Evolutionary conservation across 805 yeast genomes (phyloP), one percentile per base, ranked within the genome.

Genomic region (Torulaspora maleeae): DNA sequence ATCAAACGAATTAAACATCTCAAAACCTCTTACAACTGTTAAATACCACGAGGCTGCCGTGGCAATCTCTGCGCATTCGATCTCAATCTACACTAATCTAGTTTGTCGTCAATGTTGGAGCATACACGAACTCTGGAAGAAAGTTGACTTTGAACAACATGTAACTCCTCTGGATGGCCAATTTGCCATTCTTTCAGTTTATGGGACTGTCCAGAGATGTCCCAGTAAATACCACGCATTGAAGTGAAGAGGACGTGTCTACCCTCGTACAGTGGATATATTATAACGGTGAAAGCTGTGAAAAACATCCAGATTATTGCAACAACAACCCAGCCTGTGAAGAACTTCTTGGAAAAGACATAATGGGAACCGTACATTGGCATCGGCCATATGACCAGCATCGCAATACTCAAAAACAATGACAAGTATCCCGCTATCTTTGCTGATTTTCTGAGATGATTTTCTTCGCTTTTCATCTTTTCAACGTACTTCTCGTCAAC

Each of bases 241-340:
- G 91, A 77, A 24, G 79, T 76, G 61, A 63, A 77, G 24, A 87
- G 76, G 2, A 82, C 86, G 25, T 70, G 66, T 53, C 91, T 72
- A 36, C 95, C 90, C 64, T 88, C 89, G 70, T 75, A 75, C 33
- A 87, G 55, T 34, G 96, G 96, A 53, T 73, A 82, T 27, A 86
- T 44, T 16, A 80, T 73, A 22, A 86, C 93, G 45, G 78, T 70
- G 50, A 75, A 73, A 0, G 79, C 80, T 29, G 84, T 76, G 56
- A 76, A 71, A 67, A 86, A 86, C 28, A 86, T 68, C 95, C 95
- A 88, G 47, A 87, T 79, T 43, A 89, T 78, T 48, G 83, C 80
- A 25, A 88, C 95, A 29, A 75, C 79, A 39, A 89, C 77, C 96
- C 96, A 89, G 36, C 95, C 96, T 5, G 93, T 85, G 66, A 88